Percentiles rank a stretch among this genome's conserved stretches.
phyloP scores from a whole-genome alignment of 192 early-diverging fungal genomes.

The Entomortierella lignicola region DNA sequence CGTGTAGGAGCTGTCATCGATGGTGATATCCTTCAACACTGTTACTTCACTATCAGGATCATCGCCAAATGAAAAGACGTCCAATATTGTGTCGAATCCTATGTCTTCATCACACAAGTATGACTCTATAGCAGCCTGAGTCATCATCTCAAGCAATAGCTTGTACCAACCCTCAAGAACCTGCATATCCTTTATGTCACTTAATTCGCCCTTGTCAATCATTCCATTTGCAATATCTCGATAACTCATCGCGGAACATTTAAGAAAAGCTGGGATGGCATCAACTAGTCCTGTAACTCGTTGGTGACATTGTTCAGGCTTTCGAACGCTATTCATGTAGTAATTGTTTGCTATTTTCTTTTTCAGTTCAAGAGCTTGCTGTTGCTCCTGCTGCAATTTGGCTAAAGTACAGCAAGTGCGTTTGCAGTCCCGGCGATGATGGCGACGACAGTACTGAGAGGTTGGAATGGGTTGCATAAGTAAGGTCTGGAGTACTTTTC shows the following conservation, averaged over 20 bases:
- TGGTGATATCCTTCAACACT: conserved; percentile 22
- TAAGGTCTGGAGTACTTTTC: conserved; percentile 23
- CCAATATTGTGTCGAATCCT: conserved; percentile 61
- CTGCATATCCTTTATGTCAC: conserved; percentile 41
- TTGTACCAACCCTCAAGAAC: conserved; percentile 63
- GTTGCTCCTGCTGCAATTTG: conserved; percentile 52
- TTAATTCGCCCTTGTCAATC: conserved; percentile 6
- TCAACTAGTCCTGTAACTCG: conserved; percentile 59
- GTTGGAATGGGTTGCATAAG: conserved; percentile 39
- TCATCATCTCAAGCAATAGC: conserved; percentile 62
- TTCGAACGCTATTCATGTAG: conserved; percentile 30
- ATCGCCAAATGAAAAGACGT: conserved; percentile 66
- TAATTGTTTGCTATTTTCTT: conserved; percentile 52
- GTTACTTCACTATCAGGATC: conserved; percentile 51
- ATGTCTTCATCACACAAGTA: conserved; percentile 61
- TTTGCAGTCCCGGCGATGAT: conserved; percentile 55
- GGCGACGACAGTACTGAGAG: conserved; percentile 56
- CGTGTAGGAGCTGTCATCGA: conserved; percentile 17
- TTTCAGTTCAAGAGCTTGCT: conserved; percentile 37
- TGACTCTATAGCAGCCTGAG: conserved; percentile 65
- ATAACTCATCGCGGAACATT: conserved; percentile 61
- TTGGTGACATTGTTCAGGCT: conserved; percentile 26
- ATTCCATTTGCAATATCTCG: conserved; percentile 46
- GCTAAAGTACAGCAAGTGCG: conserved; percentile 48
- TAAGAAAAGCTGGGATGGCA: conserved; percentile 63